Evolutionary conservation across 148 eudicot species (phyloP).

Genomic region (Euryodendron excelsum): DNA sequence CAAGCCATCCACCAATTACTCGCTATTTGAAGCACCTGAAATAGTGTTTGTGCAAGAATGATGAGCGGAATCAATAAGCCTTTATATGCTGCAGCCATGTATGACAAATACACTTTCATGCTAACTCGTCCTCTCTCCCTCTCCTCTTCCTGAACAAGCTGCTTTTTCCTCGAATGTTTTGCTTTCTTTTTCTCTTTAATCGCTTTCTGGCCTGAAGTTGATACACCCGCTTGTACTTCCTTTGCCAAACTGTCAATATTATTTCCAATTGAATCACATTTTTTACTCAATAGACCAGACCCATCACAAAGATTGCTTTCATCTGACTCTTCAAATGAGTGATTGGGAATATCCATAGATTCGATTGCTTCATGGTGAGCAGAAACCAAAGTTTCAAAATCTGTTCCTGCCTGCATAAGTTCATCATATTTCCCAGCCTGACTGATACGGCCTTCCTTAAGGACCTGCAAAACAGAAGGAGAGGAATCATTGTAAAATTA

Average conservation of each 20-base stretch:
- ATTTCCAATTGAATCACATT: slow-evolving; percentile 38
- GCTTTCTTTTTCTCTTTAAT: slow-evolving; percentile 85
- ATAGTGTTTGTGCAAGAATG: slow-evolving; percentile 71
- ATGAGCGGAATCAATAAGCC: slow-evolving; percentile 80
- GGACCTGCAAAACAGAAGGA: slow-evolving; percentile 49
- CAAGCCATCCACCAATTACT: slow-evolving; percentile 99
- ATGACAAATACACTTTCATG: slow-evolving; percentile 82
- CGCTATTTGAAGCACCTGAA: slow-evolving; percentile 89
- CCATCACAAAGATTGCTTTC: slow-evolving; percentile 34
- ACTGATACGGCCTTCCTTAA: slow-evolving; percentile 81
- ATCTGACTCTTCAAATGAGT: slow-evolving; percentile 66
- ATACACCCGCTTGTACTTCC: slow-evolving; percentile 55
- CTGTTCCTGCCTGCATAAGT: slow-evolving; percentile 85
- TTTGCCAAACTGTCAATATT: slow-evolving; percentile 38
- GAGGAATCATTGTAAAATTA: neutral
- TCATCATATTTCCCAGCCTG: slow-evolving; percentile 92
- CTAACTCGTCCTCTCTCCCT: slow-evolving; percentile 84
- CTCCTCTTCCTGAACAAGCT: slow-evolving; percentile 94
- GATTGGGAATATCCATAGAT: slow-evolving; percentile 71
- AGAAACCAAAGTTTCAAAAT: slow-evolving; percentile 65
- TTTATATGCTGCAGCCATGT: slow-evolving; percentile 91
- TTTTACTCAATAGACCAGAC: slow-evolving; percentile 30
- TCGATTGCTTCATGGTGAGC: slow-evolving; percentile 96
- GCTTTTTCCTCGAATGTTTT: slow-evolving; percentile 81
- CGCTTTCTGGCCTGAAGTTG: slow-evolving; percentile 65